Evolutionary conservation across 352 stramenopile species (phyloP), one percentile per base, ranked within the genome.

Genomic region (Lagenidium sp.): DNA sequence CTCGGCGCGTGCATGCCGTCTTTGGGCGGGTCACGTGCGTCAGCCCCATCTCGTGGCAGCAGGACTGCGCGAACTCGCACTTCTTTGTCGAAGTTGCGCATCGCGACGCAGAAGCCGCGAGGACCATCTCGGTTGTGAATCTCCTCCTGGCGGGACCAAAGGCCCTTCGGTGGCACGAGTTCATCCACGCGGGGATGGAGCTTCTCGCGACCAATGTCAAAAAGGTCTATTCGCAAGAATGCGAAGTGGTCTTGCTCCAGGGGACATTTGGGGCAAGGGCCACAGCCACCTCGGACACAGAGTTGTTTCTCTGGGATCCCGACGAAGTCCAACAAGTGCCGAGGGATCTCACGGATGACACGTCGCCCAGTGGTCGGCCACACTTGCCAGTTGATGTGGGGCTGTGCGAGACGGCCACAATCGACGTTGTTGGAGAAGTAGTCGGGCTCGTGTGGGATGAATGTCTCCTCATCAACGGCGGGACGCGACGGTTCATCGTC

Each of bases 41-140:
- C 21, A 86, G 73, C 44, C 71, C 77, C 0, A 63, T 86, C 19
- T 64, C 75, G 4, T 52, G 55, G 12, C 67, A 80, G 44, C 51
- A 65, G 13, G 54, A 71, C 29, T 21, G 28, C 10, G 42, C 34
- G 0, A 70, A 41, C 20, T 66, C 59, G 18, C 71, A 89, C 45
- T 89, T 76, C 28, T 85, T 89, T 38, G 54, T 76, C 2, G 73
- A 89, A 41, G 55, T 89, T 11, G 73, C 84, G 22, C 18, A 48
- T 32, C 32, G 37, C 6, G 31, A 34, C 10, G 19, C 11, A 30
- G 28, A 15, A 7, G n/a, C n/a, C n/a, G n/a, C n/a, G n/a, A n/a
- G n/a, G n/a, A 39, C 31, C 12, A 24, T 22, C n/a, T 57, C 35
- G 4, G 25, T 67, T 22, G 68, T 70, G 35, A 79, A 60, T 29